Evolutionary conservation across 2,329 filamentous ascomycete genomes (phyloP).

Genomic region (Basipetospora chlamydospora): DNA sequence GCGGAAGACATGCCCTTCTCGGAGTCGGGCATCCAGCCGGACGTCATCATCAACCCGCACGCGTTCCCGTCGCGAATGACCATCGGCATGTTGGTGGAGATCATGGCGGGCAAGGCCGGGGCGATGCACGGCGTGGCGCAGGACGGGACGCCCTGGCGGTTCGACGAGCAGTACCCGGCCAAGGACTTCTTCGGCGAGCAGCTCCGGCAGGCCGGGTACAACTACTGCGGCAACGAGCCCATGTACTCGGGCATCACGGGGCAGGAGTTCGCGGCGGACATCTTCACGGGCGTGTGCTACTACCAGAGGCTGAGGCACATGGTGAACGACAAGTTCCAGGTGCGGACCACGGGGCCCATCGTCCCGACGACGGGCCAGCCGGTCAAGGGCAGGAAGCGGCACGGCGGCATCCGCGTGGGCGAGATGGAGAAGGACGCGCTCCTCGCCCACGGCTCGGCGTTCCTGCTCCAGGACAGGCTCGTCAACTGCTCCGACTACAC

Average conservation of each 20-base stretch:
- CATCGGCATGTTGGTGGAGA: conserved; percentile 92
- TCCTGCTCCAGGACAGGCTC: conserved; percentile 78
- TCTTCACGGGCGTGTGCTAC: conserved; percentile 98
- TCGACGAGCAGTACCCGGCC: conserved; percentile 68
- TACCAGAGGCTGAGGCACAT: conserved; percentile 99
- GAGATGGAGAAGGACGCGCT: conserved; percentile 99
- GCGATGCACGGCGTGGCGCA: conserved; percentile 73
- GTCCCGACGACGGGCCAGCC: conserved; percentile 92
- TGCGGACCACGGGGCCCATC: conserved; percentile 79
- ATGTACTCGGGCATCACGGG: conserved; percentile 91
- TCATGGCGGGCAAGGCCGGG: conserved; percentile 85
- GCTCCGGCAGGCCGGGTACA: conserved; percentile 79
- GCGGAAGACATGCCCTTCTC: conserved; percentile 96
- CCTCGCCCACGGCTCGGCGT: conserved; percentile 89
- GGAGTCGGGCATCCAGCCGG: conserved; percentile 78
- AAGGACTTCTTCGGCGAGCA: conserved; percentile 82
- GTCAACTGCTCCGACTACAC: conserved; percentile 92
- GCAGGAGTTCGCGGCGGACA: conserved; percentile 84
- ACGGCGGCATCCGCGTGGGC: conserved; percentile 82
- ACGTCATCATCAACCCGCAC: conserved; percentile 99
- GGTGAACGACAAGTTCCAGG: conserved; percentile 99
- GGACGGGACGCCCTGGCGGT: conserved; percentile 73
- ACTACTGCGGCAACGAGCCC: conserved; percentile 93
- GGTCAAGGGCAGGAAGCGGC: conserved; percentile 86
- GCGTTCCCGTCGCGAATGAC: conserved; percentile 99